phyloP scores from a whole-genome alignment of 768 basidiomycete genomes.

The Rhodotorula paludigena region DNA sequence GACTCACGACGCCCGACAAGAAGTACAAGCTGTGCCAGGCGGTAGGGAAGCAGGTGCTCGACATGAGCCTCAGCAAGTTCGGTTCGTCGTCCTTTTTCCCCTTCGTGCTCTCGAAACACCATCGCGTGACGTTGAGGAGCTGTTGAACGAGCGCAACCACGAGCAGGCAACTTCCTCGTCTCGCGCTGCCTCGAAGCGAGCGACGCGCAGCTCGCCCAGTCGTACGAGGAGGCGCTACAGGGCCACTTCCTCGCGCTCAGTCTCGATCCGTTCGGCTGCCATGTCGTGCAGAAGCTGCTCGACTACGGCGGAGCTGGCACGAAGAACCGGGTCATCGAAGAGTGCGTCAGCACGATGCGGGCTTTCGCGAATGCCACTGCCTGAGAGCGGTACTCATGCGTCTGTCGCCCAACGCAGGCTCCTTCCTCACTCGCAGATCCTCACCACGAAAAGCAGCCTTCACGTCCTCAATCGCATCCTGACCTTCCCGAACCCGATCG shows the following conservation, averaged over 20 bases:
- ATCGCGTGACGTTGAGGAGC: neutral
- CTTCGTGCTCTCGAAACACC: neutral
- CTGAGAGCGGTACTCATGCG: too few relatives aligned
- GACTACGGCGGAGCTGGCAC: slow-evolving; percentile 21
- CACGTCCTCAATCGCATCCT: slow-evolving; percentile 36
- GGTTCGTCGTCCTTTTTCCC: slow-evolving; percentile 5
- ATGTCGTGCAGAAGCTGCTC: slow-evolving; percentile 36
- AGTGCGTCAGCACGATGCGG: neutral
- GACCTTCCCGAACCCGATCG: slow-evolving; percentile 21
- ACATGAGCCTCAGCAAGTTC: slow-evolving; percentile 27
- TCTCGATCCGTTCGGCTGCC: slow-evolving; percentile 36
- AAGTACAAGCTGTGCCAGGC: slow-evolving; percentile 11
- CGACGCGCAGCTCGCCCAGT: slow-evolving; percentile 1
- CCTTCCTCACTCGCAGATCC: slow-evolving; percentile 11
- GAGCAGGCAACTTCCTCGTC: slow-evolving; percentile 36
- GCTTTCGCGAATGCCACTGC: too few relatives aligned
- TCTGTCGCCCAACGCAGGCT: neutral
- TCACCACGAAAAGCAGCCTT: slow-evolving; percentile 9
- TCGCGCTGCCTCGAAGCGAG: slow-evolving; percentile 34
- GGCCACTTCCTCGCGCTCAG: slow-evolving; percentile 17
- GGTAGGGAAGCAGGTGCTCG: slow-evolving; percentile 13
- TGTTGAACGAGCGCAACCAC: too few relatives aligned
- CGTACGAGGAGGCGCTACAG: neutral
- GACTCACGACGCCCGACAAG: neutral
- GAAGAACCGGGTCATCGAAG: slow-evolving; percentile 24